phyloP scores from a whole-genome alignment of 257 asterid genomes.

The Rauvolfia tetraphylla region DNA sequence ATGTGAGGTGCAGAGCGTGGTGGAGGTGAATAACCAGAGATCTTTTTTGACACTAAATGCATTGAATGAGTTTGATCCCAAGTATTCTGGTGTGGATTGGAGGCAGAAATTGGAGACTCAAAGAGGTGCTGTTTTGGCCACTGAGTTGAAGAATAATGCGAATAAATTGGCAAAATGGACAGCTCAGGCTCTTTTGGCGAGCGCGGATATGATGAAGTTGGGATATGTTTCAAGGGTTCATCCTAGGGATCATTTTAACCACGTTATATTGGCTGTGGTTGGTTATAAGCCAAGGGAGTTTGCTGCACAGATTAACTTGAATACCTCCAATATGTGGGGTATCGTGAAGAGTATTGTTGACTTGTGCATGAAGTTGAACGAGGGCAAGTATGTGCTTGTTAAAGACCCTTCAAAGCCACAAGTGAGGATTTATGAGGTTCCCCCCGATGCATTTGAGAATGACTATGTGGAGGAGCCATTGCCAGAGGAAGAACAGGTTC shows the following conservation, averaged over 20 bases:
- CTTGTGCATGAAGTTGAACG: constrained; percentile 91
- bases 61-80: constrained; percentile 88
- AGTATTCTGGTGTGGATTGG: constrained; percentile 95
- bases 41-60: constrained; percentile 81
- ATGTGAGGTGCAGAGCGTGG: constrained; percentile 94
- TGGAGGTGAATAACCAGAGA: constrained; percentile 74
- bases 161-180: constrained; percentile 98
- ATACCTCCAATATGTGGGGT: constrained; percentile 98
- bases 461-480: constrained; percentile 97
- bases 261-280: constrained; percentile 90
- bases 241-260: constrained; percentile 90
- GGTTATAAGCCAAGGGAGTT: constrained; percentile 93
- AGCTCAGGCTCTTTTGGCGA: constrained; percentile 78
- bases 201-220: constrained; percentile 98
- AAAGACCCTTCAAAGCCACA: constrained; percentile 97
- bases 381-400: constrained; percentile 94
- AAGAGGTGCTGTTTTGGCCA: constrained; percentile 96
- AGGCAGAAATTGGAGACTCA: constrained; percentile 97
- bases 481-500: constrained; percentile 95
- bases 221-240: constrained; percentile 97
- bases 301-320: constrained; percentile 81
- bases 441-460: constrained; percentile 94
- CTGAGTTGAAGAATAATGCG: constrained; percentile 92
- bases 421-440: constrained; percentile 93
- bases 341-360: constrained; percentile 91